phyloP scores from a whole-genome alignment of 331 rosid genomes.

The Prunus yedoensis region DNA sequence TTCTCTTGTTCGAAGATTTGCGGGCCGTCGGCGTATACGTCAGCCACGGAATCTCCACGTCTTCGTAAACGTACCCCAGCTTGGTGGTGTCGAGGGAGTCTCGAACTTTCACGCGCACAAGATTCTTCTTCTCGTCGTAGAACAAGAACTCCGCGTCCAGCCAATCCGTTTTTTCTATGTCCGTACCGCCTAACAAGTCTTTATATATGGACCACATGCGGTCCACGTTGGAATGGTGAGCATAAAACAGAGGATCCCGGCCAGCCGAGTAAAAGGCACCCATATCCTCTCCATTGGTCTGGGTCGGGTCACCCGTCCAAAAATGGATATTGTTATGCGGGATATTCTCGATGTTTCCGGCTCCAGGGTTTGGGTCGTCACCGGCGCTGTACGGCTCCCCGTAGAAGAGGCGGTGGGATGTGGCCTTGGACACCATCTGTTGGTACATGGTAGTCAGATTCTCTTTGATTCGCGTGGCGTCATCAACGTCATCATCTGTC shows the following conservation, averaged over 20 bases:
- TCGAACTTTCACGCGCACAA: constrained; percentile 56
- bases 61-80: constrained; percentile 60
- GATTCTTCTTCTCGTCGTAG: constrained; percentile 68
- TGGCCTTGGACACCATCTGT: constrained; percentile 17
- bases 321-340: constrained; percentile 20
- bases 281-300: constrained; percentile 19
- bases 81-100: constrained; percentile 50
- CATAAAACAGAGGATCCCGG: constrained; percentile 68
- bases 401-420: constrained; percentile 7
- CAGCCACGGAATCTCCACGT: constrained; percentile 55
- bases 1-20: constrained; percentile 28
- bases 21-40: constrained; percentile 49
- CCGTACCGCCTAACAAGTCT: constrained; percentile 55
- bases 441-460: constrained; percentile 21
- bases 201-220: constrained; percentile 75
- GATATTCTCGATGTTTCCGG: constrained; percentile 10
- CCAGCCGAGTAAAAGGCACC: constrained; percentile 59
- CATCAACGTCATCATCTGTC: neutral
- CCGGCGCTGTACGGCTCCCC: constrained; percentile 16
- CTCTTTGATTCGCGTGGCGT: neutral
- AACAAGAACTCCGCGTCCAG: constrained; percentile 63
- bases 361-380: neutral
- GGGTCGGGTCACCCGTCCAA: constrained; percentile 5
- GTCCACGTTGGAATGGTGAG: constrained; percentile 78
- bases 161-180: constrained; percentile 51